Base-by-base conservation (phyloP, 306 rosid genomes). In the Acacia crassicarpa region DNA sequence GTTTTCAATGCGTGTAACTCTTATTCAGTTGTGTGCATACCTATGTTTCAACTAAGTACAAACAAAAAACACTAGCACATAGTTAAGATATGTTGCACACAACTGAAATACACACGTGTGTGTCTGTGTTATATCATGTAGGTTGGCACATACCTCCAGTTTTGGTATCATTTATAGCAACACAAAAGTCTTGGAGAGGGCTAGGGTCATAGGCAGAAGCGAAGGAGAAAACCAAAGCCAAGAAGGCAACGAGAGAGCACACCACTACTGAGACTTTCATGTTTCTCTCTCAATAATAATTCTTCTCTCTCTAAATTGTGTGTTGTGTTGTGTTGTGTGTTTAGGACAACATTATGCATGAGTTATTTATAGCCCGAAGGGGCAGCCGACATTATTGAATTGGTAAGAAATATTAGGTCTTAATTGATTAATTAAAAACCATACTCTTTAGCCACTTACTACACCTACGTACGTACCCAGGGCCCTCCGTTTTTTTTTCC, bases 171-270 rank as follows among this genome's bases (percentile, higher is more conserved):
- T 81, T 77, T 77, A 81, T 54, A 51, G 79, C 87, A 5, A 84
- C 87, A 77, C 87, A 84, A 4, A 84, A 77, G 58, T 84, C 87
- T 72, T 84, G 87, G 13, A 84, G 35, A 22, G 87, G 87, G 72
- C 79, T 80, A 5, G 87, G 84, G n/a, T 84, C 87, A 81, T 77
- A 84, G 69, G 87, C 85, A 77, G 62, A 81, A 78, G 51, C 76
- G 81, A 65, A 2, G 1, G 74, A 84, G 41, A 80, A 77, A 51
- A 80, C 80, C 70, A 77, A 81, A 76, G 77, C 76, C 77, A 72
- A 77, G 11, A 84, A 44, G 6, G n/a, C 77, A 53, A 77, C 32
- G 0, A 35, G 5, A 5, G 80, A 3, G 8, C 46, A 58, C 59
- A 63, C 54, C 12, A 63, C 30, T 58, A 3, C 61, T 62, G 40